phyloP scores from a whole-genome alignment of 1,284 basidiomycete genomes.

The Fistulina hepatica region DNA sequence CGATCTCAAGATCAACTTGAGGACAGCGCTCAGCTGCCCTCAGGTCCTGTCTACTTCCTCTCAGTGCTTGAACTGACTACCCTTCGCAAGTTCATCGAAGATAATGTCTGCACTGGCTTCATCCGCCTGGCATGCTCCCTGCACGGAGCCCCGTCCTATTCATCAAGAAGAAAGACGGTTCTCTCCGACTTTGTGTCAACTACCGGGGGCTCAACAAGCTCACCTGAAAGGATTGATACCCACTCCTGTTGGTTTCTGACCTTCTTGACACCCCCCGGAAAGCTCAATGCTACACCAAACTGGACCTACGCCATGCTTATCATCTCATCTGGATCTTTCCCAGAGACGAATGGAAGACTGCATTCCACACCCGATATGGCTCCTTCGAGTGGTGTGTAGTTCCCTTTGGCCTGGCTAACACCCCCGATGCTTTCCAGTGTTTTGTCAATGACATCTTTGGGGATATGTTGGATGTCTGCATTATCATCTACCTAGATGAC shows the following conservation, averaged over 20 bases:
- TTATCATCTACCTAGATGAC: conserved; percentile 17
- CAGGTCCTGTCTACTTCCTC: conserved; percentile 19
- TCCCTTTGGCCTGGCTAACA: conserved; percentile 19
- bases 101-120: conserved; percentile 20
- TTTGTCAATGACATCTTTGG: conserved; percentile 15
- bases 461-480: conserved; percentile 12
- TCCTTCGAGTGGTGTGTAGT: conserved; percentile 25
- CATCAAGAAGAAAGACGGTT: conserved; percentile 32
- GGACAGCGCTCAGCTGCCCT: background rate
- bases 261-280: conserved; percentile 12
- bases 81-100: conserved; percentile 20
- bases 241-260: conserved; percentile 24
- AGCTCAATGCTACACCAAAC: conserved; percentile 25
- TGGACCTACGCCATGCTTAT: conserved; percentile 26
- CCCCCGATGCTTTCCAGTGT: conserved; percentile 11
- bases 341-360: conserved; percentile 27
- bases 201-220: conserved; percentile 27
- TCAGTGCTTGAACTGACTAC: conserved; percentile 15
- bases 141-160: conserved; percentile 31
- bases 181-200: conserved; percentile 23
- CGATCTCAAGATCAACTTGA: conserved; percentile 2
- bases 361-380: conserved; percentile 24
- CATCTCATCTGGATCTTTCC: conserved; percentile 24
- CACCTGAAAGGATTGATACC: conserved; percentile 28
- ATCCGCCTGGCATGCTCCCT: conserved; percentile 22